Percentiles rank a stretch among this genome's conserved stretches.
Conservation (phyloP, 495 filamentous ascomycete species). For the Penicillium maclennaniae region DNA sequence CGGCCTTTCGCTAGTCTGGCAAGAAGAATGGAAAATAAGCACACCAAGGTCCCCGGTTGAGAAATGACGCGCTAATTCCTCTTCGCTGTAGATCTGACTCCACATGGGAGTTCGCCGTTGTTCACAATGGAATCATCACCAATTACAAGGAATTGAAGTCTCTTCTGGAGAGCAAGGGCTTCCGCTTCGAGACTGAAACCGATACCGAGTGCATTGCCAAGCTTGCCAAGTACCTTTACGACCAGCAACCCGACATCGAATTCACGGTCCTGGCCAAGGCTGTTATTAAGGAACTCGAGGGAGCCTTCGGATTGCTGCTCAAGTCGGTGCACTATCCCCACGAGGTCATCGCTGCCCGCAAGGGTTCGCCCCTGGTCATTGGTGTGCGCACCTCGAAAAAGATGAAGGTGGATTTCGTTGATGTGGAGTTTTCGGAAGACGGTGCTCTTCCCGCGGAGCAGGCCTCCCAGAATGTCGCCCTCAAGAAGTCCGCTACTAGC, state of each 20-base stretch:
- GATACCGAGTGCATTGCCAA: constrained; percentile 99
- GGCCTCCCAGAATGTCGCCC: constrained; percentile 91
- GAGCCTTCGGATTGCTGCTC: constrained; percentile 91
- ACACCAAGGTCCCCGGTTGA: not conserved
- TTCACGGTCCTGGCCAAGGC: constrained; percentile 96
- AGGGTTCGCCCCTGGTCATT: constrained; percentile 94
- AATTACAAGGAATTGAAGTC: constrained; percentile 99
- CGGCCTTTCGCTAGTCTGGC: not conserved
- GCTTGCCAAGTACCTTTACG: constrained; percentile 96
- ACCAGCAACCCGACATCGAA: constrained; percentile 89
- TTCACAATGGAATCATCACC: constrained; percentile 99
- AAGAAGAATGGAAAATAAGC: constrained; percentile 1
- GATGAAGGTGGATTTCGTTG: constrained; percentile 99
- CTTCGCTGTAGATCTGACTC: constrained; percentile 59
- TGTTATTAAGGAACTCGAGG: constrained; percentile 96
- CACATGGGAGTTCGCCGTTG: constrained; percentile 91
- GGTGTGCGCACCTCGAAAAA: constrained; percentile 93
- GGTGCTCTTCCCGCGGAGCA: constrained; percentile 84
- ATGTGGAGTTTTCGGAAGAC: constrained; percentile 93
- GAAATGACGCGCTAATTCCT: constrained; percentile 3
- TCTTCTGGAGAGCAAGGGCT: constrained; percentile 87
- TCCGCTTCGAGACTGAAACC: constrained; percentile 97
- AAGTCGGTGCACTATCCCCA: constrained; percentile 99
- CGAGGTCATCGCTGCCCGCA: constrained; percentile 95
- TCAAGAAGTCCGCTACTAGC: constrained; percentile 83